Evolutionary conservation across 208 protist species (phyloP).

Genomic region (Wallacemonas sp.): DNA sequence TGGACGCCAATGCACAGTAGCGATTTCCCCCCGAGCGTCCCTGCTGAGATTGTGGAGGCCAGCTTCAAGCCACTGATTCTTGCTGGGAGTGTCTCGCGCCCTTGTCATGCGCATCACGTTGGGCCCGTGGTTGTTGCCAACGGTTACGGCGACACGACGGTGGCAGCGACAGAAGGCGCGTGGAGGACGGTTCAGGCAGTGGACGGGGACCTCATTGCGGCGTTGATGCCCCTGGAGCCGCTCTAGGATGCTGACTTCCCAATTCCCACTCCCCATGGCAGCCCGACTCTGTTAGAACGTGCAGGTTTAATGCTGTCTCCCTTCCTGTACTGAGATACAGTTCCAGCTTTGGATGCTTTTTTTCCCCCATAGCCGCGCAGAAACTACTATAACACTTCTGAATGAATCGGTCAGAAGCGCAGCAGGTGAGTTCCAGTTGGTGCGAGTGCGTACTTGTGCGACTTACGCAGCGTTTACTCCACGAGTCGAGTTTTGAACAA

Average conservation of each 20-base stretch:
- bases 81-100: neutral
- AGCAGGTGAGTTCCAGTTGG: no score
- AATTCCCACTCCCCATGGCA: no score
- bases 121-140: neutral
- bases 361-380: no score
- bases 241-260: neutral
- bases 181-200: neutral
- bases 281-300: no score
- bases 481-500: no score
- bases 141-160: neutral
- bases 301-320: no score
- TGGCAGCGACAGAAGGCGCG: neutral
- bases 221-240: neutral
- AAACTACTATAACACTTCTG: no score
- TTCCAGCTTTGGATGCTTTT: no score
- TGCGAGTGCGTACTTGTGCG: no score
- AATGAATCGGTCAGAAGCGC: no score
- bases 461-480: no score
- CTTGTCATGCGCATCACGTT: neutral
- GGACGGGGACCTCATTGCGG: conserved; percentile 4
- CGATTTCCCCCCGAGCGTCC: conserved; percentile 60
- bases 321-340: no score
- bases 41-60: conserved; percentile 28
- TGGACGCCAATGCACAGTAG: conserved; percentile 34
- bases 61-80: conserved; percentile 37